Evolutionary conservation across 2,329 filamentous ascomycete species (phyloP).

Genomic region (Ophiobolus disseminans): DNA sequence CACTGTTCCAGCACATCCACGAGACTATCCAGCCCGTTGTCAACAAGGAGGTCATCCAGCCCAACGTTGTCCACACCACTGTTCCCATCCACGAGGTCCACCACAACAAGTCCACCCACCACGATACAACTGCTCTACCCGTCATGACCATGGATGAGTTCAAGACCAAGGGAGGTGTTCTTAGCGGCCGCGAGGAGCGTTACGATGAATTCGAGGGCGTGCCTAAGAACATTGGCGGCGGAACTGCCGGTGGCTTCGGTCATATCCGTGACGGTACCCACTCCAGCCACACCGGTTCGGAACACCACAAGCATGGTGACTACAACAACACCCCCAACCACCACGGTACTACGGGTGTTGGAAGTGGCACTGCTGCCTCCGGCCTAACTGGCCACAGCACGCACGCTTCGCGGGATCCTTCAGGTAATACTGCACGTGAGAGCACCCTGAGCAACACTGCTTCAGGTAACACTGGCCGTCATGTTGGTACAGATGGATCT

Average conservation of each 20-base stretch:
- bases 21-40: slow-evolving; percentile 75
- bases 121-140: slow-evolving; percentile 69
- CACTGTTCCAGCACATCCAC: slow-evolving; percentile 58
- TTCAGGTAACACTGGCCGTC: not conserved
- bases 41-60: slow-evolving; percentile 72
- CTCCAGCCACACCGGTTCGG: slow-evolving; percentile 17
- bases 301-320: slow-evolving; percentile 26
- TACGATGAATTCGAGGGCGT: slow-evolving; percentile 69
- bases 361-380: slow-evolving; percentile 2
- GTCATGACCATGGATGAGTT: slow-evolving; percentile 71
- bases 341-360: slow-evolving; percentile 5
- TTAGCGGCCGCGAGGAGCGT: slow-evolving; percentile 63
- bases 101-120: slow-evolving; percentile 70
- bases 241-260: slow-evolving; percentile 22
- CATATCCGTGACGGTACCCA: slow-evolving; percentile 23
- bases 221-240: slow-evolving; percentile 58
- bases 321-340: slow-evolving; percentile 16
- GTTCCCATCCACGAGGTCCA: slow-evolving; percentile 76
- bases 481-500: slow-evolving; percentile 4
- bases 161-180: slow-evolving; percentile 60
- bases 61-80: slow-evolving; percentile 73
- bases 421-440: not conserved
- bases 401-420: not conserved
- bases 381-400: no score
- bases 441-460: not conserved